These are phyloP conservation scores for Lyophyllum decastes DNA, from an alignment of 768 basidiomycete species.

Conservation along the genomic window DNA sequence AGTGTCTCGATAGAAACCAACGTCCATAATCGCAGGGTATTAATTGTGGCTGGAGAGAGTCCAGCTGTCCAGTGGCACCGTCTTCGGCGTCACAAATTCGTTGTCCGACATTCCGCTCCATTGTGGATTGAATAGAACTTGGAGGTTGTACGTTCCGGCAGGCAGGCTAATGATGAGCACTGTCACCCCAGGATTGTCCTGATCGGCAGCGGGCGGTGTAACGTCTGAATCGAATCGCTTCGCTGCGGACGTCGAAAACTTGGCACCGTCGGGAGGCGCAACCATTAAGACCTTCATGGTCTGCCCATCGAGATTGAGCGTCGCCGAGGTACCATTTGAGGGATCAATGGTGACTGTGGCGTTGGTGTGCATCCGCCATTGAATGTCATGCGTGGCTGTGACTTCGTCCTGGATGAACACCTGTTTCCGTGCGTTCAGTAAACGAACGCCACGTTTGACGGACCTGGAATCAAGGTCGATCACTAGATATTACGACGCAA, in stretches of 20 bases:
- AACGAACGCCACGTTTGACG: constrained; percentile 81
- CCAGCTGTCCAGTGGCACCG: constrained; percentile 77
- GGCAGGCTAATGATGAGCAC: constrained; percentile 75
- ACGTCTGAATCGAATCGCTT: constrained; percentile 60
- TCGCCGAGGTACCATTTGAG: constrained; percentile 63
- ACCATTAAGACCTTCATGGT: constrained; percentile 68
- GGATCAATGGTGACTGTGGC: constrained; percentile 61
- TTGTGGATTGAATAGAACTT: constrained; percentile 93
- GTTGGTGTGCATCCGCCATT: constrained; percentile 97
- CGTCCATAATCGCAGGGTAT: constrained; percentile 20
- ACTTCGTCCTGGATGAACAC: constrained; percentile 95
- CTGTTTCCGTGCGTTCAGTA: constrained; percentile 82
- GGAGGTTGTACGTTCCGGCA: constrained; percentile 73
- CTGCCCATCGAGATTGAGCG: constrained; percentile 69
- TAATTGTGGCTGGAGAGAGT: constrained; percentile 75
- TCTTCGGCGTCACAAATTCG: constrained; percentile 68
- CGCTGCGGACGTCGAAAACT: constrained; percentile 58
- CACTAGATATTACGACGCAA: constrained; percentile 10
- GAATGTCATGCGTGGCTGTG: constrained; percentile 51
- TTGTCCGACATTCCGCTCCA: constrained; percentile 67
- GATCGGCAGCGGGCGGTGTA: constrained; percentile 64
- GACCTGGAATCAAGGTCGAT: constrained; percentile 38
- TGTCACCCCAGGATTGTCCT: constrained; percentile 74
- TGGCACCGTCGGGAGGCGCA: constrained; percentile 65
- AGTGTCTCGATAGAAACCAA: neutral